Evolutionary conservation across 1,284 basidiomycete species (phyloP), one percentile per base, ranked within the genome.

Genomic region (Sutorius eximius): DNA sequence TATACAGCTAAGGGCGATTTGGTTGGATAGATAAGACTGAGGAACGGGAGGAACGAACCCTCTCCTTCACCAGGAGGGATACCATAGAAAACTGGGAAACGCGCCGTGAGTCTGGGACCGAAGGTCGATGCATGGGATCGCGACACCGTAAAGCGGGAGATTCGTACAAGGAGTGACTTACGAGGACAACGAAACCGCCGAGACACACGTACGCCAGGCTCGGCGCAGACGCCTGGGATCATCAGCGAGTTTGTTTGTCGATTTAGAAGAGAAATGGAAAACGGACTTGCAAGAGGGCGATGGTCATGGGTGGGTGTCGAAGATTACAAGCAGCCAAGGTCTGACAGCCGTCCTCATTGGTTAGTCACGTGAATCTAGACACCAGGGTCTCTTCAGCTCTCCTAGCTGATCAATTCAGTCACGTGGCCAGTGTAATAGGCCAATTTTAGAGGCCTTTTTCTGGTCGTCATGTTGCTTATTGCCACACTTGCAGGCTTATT

Each of bases 31-130:
- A 49, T 16, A 29, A 24, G 11, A 48, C 7, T 20, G 24, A 1
- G 22, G 42, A 11, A 44, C 7, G 24, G 48, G 0, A 41, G 10
- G 3, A 30, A 64, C 67, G 7, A 36, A 85, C 87, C 72, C 77
- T 86, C 72, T 97, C 91, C 69, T 91, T 93, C 56, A 93, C 82
- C 27, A 94, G 77, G 40, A 93, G 79, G 5, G 90, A 89, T 49
- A 92, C 77, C 77, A 91, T 82, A 41, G 89, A 91, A 68, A 94
- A 93, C 86, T 89, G 57, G 29, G 49, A 20, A 50, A 22, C 27
- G 9, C 18, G 27, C 13, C 6, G 34, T 65, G 29, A 62, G 56
- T 32, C 29, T 8, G 27, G 7, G 36, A 33, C 40, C 20, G 8
- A 15, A n/a, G 27, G 15, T 5, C 3, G 7, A 20, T 15, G 34